Evolutionary conservation across 2,329 filamentous ascomycete genomes (phyloP).

Genomic region (Diaporthe ilicicola): DNA sequence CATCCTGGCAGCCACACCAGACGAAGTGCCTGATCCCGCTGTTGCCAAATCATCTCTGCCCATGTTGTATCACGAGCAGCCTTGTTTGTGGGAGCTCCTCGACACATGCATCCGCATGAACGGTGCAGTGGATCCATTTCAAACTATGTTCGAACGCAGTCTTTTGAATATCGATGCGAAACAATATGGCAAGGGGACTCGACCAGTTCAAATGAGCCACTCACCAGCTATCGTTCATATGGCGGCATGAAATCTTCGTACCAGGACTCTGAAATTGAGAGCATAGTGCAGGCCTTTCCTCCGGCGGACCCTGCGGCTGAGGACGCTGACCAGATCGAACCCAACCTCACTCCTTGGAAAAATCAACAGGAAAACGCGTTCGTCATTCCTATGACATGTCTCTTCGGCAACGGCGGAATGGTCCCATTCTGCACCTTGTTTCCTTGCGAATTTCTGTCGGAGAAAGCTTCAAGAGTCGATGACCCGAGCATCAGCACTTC

Average conservation of each 20-base stretch:
- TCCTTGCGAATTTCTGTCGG: not conserved
- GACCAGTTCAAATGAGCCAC: not conserved
- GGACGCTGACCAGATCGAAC: not conserved
- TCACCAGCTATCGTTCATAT: not conserved
- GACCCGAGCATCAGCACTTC: accelerated
- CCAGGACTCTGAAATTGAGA: not conserved
- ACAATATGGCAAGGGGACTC: no score
- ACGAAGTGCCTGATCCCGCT: not conserved
- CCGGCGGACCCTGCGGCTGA: not conserved
- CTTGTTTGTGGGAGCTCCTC: not conserved
- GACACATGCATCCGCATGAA: not conserved
- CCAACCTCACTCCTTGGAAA: no score
- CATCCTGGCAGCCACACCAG: not conserved
- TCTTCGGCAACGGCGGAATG: not conserved
- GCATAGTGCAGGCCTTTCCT: not conserved
- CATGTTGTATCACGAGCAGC: not conserved
- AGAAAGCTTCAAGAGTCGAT: not conserved
- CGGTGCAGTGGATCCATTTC: not conserved
- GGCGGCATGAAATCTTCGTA: not conserved
- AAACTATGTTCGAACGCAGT: not conserved
- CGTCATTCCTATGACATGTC: not conserved
- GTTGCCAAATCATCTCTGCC: not conserved
- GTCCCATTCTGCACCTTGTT: not conserved
- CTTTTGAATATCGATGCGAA: not conserved
- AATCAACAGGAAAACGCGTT: not conserved